Evolutionary conservation across 78 protist genomes (phyloP).

Genomic region (Planoprotostelium fungivorum): DNA sequence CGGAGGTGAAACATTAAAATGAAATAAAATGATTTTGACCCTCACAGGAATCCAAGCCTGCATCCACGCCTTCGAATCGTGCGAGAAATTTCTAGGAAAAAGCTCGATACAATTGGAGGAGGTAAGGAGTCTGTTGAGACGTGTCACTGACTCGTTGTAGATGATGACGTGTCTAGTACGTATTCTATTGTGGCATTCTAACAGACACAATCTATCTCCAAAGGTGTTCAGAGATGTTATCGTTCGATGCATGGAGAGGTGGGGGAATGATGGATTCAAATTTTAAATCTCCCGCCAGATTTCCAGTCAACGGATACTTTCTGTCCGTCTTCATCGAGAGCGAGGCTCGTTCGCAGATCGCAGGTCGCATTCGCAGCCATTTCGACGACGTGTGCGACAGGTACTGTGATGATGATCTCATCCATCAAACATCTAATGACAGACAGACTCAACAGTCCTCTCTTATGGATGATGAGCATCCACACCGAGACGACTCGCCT

Average conservation of each 20-base stretch:
- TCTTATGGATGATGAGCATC: background rate
- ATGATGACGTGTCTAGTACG: background rate
- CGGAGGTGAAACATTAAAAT: too few species aligned
- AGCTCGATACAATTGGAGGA: too few species aligned
- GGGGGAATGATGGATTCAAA: background rate
- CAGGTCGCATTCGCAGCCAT: background rate
- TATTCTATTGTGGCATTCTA: background rate
- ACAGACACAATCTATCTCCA: background rate
- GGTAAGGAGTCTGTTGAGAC: too few species aligned
- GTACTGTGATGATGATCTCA: background rate
- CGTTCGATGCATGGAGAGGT: background rate
- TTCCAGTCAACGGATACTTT: background rate
- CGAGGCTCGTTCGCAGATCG: background rate
- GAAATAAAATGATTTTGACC: too few species aligned
- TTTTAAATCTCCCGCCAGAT: background rate
- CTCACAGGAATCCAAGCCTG: too few species aligned
- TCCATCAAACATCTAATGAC: background rate
- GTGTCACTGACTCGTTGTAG: too few species aligned
- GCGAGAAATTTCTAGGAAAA: too few species aligned
- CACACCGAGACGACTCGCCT: background rate
- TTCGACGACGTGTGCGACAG: background rate
- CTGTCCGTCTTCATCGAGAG: background rate
- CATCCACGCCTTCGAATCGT: too few species aligned
- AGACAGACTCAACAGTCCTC: background rate
- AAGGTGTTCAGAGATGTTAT: background rate